Percentiles rank a stretch among this genome's conserved stretches.
Conservation (phyloP, 768 basidiomycete species). For the Kwoniella europaea region DNA sequence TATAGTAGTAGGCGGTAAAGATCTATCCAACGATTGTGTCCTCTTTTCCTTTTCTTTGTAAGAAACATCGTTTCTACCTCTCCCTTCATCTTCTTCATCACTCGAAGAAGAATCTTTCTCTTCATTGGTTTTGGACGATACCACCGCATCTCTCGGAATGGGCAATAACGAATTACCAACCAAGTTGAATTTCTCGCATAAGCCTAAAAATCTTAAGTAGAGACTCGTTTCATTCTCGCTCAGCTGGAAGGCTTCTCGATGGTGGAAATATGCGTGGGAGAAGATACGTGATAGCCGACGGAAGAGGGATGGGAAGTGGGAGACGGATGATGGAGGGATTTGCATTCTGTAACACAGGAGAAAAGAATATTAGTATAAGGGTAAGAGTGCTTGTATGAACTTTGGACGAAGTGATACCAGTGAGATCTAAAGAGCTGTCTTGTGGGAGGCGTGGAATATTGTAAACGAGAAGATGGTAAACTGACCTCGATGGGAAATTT, state of each 20-base stretch:
- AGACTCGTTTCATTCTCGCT: slow-evolving; percentile 76
- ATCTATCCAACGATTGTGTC: slow-evolving; percentile 37
- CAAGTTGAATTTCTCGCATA: slow-evolving; percentile 77
- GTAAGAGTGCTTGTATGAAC: neutral
- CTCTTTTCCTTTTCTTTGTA: slow-evolving; percentile 15
- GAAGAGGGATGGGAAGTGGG: slow-evolving; percentile 88
- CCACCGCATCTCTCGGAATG: slow-evolving; percentile 40
- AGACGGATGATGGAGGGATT: slow-evolving; percentile 76
- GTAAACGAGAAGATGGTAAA: slow-evolving; percentile 14
- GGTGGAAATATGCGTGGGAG: slow-evolving; percentile 94
- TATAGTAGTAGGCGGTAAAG: slow-evolving; percentile 10
- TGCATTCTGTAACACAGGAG: slow-evolving; percentile 65
- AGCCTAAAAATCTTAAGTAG: slow-evolving; percentile 84
- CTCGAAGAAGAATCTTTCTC: slow-evolving; percentile 31
- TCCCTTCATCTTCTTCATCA: slow-evolving; percentile 32
- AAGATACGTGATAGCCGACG: slow-evolving; percentile 92
- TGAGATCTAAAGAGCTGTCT: neutral
- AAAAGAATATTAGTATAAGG: slow-evolving; percentile 24
- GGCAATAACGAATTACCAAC: slow-evolving; percentile 83
- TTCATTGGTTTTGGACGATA: slow-evolving; percentile 35
- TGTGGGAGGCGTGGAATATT: slow-evolving; percentile 5
- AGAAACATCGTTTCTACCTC: slow-evolving; percentile 14
- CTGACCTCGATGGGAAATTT: slow-evolving; percentile 87
- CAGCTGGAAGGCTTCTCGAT: slow-evolving; percentile 80
- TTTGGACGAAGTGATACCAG: neutral